Conservation (phyloP, 202 grass and related monocot genomes). For the Schoenoplectus triqueter region DNA sequence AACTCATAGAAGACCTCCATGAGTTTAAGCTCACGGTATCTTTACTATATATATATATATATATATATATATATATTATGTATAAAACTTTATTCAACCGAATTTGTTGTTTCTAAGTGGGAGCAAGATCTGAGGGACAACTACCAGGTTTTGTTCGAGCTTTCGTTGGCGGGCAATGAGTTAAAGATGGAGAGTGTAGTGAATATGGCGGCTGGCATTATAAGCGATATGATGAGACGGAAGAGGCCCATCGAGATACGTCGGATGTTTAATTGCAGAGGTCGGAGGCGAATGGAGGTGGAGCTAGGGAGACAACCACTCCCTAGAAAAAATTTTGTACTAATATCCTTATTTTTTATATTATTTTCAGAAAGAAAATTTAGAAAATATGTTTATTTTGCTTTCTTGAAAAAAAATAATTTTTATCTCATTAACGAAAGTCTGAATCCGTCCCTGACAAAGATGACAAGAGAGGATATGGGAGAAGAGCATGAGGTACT, state of each 20-base stretch:
- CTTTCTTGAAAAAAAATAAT: too few relatives aligned
- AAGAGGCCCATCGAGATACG: not conserved
- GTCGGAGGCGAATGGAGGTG: too few relatives aligned
- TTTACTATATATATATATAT: too few relatives aligned
- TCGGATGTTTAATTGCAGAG: not conserved
- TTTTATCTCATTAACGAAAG: too few relatives aligned
- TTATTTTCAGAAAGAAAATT: too few relatives aligned
- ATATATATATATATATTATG: not conserved
- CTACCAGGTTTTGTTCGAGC: not conserved
- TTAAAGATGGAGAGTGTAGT: not conserved
- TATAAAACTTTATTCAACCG: not conserved
- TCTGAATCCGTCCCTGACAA: too few relatives aligned
- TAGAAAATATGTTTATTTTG: too few relatives aligned
- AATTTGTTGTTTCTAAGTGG: not conserved
- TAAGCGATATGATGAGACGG: not conserved
- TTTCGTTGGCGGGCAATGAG: not conserved
- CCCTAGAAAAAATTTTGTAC: too few relatives aligned
- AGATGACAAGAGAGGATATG: not conserved
- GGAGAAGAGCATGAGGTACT: not conserved
- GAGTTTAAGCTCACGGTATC: too few relatives aligned
- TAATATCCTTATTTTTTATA: too few relatives aligned
- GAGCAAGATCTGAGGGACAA: not conserved
- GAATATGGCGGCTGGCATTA: not conserved
- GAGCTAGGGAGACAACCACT: too few relatives aligned
- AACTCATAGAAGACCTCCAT: too few relatives aligned